Percentiles rank a stretch among this genome's conserved stretches.
phyloP scores from a whole-genome alignment of 257 asterid species.

The Gardenia jasminoides region DNA sequence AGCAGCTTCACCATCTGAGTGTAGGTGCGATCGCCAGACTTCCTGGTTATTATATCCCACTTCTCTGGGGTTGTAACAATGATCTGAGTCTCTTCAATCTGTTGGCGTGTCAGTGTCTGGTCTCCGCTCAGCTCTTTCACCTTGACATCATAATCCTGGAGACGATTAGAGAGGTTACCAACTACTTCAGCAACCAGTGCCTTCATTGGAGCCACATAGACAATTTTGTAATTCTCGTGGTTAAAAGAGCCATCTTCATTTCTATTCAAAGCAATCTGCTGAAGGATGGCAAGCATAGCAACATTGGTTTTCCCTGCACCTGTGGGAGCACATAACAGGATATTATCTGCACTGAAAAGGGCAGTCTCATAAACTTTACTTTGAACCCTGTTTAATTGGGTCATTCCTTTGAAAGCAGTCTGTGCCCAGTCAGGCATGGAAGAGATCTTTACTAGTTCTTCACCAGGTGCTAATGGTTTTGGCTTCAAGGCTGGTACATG shows the following conservation, averaged over 20 bases:
- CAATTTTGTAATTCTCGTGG: slow-evolving; percentile 37
- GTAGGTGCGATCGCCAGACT: slow-evolving; percentile 48
- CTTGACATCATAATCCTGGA: slow-evolving; percentile 35
- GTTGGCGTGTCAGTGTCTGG: slow-evolving; percentile 42
- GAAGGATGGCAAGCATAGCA: slow-evolving; percentile 47
- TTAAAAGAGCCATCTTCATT: slow-evolving; percentile 37
- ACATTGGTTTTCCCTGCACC: slow-evolving; percentile 53
- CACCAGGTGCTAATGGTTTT: slow-evolving; percentile 30
- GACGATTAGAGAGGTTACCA: slow-evolving; percentile 40
- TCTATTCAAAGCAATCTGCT: slow-evolving; percentile 35
- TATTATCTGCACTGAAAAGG: slow-evolving; percentile 36
- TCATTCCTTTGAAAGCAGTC: slow-evolving; percentile 44
- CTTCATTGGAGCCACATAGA: slow-evolving; percentile 51
- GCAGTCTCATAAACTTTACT: slow-evolving; percentile 47
- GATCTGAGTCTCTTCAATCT: slow-evolving; percentile 50
- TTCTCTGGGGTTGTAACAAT: slow-evolving; percentile 50
- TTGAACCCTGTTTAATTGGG: slow-evolving; percentile 38
- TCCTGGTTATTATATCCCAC: slow-evolving; percentile 48
- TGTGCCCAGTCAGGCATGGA: slow-evolving; percentile 47
- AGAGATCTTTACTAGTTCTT: slow-evolving; percentile 33
- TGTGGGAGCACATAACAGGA: slow-evolving; percentile 47
- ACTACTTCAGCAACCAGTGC: slow-evolving; percentile 51
- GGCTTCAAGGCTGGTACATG: slow-evolving; percentile 42
- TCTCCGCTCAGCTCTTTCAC: slow-evolving; percentile 49
- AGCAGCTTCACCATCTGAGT: slow-evolving; percentile 44